A percentile compares a stretch with the other conserved stretches of the same genome.
phyloP scores from a whole-genome alignment of 805 yeast species.

The Kazachstania kunashirensis region DNA sequence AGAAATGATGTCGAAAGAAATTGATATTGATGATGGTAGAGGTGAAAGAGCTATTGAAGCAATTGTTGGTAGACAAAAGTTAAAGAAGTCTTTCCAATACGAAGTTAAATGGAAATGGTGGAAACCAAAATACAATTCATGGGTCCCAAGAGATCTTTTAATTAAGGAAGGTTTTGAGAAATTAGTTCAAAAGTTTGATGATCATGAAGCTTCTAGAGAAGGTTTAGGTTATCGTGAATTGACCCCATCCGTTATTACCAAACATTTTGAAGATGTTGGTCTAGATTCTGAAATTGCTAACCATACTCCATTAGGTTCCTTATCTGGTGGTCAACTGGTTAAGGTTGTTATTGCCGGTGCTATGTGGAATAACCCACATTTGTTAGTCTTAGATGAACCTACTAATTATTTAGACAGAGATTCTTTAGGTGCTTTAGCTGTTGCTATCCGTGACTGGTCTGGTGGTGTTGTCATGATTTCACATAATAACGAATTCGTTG shows the following conservation, averaged over 20 bases:
- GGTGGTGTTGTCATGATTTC: constrained; percentile 99
- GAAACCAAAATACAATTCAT: constrained; percentile 87
- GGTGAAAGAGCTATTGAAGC: constrained; percentile 89
- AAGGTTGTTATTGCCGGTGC: constrained; percentile 99
- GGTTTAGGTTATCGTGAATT: constrained; percentile 97
- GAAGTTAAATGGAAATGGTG: constrained; percentile 90
- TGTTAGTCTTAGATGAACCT: constrained; percentile 94
- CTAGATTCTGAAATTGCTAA: constrained; percentile 97
- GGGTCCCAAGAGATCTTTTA: constrained; percentile 80
- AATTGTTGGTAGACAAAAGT: constrained; percentile 92
- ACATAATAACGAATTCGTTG: constrained; percentile 93
- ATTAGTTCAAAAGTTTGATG: constrained; percentile 92
- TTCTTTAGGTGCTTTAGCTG: constrained; percentile 92
- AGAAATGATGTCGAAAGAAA: constrained; percentile 63
- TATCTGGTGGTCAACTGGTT: constrained; percentile 96
- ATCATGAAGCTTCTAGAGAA: constrained; percentile 98
- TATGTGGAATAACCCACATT: constrained; percentile 98
- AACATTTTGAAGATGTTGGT: constrained; percentile 96
- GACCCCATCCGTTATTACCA: constrained; percentile 82
- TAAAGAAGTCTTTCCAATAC: constrained; percentile 93
- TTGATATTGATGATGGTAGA: constrained; percentile 77
- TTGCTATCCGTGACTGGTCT: constrained; percentile 95
- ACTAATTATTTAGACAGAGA: constrained; percentile 97
- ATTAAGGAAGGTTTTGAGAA: constrained; percentile 79
- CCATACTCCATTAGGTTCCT: constrained; percentile 92